Base-by-base conservation (phyloP, 78 protist species). In the Salpingoeca rosetta region DNA sequence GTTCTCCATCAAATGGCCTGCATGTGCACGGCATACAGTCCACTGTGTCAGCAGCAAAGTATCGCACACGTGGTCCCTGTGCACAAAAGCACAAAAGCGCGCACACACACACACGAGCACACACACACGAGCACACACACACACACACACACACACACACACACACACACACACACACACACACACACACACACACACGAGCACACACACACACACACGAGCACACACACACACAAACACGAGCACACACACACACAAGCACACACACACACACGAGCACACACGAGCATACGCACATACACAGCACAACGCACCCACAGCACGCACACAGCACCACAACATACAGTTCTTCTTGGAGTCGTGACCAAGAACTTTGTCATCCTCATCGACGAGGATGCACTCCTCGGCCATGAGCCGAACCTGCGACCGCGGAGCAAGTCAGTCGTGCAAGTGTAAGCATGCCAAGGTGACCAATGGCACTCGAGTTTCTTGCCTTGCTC, bases 361-460 rank as follows among this genome's bases (percentile, higher is more conserved):
- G 31, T 36, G n/a, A 26, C 95, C 95, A 0, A 92, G 0, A 38
- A 43, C 88, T 17, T 76, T 83, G 87, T 94, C 97, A 2, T 87
- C 74, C 40, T 87, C 89, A 56, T 94, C 88, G n/a, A 94, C 90
- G 11, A 92, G 72, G 39, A 94, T 92, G 88, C 86, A 77, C 84
- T 76, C 80, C 45, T 93, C 96, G 11, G 27, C 86, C 81, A 91
- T 81, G 35, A 91, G 86, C 28, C 44, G 12, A 38, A 82, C 74
- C 76, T 91, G 94, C 77, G 42, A 75, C 86, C 91, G 82, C 79
- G 42, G 65, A 7, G 17, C 31, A 51, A 51, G 65, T 22, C 7
- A 7, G 65, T 51, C 31, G 65, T 17, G 65, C 65, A 51, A 7
- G 65, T 51, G 31, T 7, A 7, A 35, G 28, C 76, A 35, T 2